Evolutionary conservation across 2,329 filamentous ascomycete species (phyloP), one percentile per base, ranked within the genome.

Genomic region (Aspergillus viridinutans): DNA sequence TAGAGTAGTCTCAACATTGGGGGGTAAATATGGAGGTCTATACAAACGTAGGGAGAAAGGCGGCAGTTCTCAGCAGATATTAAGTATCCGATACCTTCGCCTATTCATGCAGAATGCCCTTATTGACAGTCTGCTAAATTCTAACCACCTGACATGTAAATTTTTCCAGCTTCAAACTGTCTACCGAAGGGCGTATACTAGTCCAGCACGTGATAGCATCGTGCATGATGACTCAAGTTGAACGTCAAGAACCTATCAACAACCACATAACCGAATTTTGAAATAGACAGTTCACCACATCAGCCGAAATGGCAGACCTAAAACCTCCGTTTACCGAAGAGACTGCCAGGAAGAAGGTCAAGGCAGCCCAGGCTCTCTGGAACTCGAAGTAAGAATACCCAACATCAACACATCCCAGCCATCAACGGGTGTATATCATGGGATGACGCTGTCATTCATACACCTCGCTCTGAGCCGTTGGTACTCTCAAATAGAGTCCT

Each of bases 301-400:
- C 21, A 26, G 12, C 7, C 10, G 52, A 17, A 45, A 78, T 78
- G 75, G 74, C 75, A 3, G 67, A 72, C 52, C 61, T 76, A 35
- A 74, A 70, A 50, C 90, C 91, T 3, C 90, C 90, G 0, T 95
- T 92, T 71, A 93, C 85, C 3, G 78, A 83, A 25, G 87, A 90
- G 69, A 87, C 85, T 1, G 91, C 91, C 2, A 77, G 77, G 17
- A 78, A 80, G 57, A 95, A 95, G 72, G 90, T 95, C 61, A 95
- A 95, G 75, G 87, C 86, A 20, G 90, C 90, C 0, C 91, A 96
- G 70, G 84, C 90, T 70, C 79, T 87, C 3, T 95, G 91, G 91
- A 96, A 95, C 67, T 88, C 86, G 1, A 83, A 79, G 88, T 90
- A 72, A 63, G 76, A n/a, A 48, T 50, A 49, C 17, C 7, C 14